Percentiles rank a stretch among this genome's conserved stretches.
Evolutionary conservation across 352 stramenopile genomes (phyloP).

Genomic region (Globisporangium uncinulatum): DNA sequence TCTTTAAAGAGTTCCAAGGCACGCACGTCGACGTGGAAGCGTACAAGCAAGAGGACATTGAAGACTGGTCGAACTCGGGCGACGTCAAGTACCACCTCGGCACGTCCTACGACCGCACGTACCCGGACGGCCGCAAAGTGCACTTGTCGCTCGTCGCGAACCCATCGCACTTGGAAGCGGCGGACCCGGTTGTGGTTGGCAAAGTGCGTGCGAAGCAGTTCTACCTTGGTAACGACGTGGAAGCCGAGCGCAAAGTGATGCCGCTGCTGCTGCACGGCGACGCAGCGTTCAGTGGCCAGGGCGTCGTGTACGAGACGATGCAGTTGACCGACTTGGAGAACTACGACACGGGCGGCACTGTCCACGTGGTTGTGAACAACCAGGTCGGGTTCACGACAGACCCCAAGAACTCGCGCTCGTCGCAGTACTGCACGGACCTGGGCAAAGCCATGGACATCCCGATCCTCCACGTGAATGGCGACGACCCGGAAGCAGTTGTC

Average conservation of each 20-base stretch:
- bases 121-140: slow-evolving; percentile 68
- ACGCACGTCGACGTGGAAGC: slow-evolving; percentile 93
- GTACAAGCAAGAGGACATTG: slow-evolving; percentile 78
- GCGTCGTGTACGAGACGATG: slow-evolving; percentile 76
- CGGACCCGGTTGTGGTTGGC: slow-evolving; percentile 96
- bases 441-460: slow-evolving; percentile 95
- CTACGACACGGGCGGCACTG: slow-evolving; percentile 96
- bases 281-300: slow-evolving; percentile 57
- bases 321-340: slow-evolving; percentile 87
- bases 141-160: slow-evolving; percentile 94
- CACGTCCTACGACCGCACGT: slow-evolving; percentile 65
- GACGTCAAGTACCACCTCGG: slow-evolving; percentile 87
- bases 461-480: slow-evolving; percentile 95
- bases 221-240: slow-evolving; percentile 89
- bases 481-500: slow-evolving; percentile 93
- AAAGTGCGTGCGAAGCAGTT: slow-evolving; percentile 94
- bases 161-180: slow-evolving; percentile 98
- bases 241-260: slow-evolving; percentile 93
- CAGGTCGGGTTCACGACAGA: slow-evolving; percentile 98
- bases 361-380: slow-evolving; percentile 99
- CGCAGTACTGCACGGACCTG: slow-evolving; percentile 96
- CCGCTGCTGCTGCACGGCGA: slow-evolving; percentile 98
- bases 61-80: slow-evolving; percentile 86
- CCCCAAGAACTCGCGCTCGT: slow-evolving; percentile 95
- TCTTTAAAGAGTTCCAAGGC: slow-evolving; percentile 90